Base-by-base conservation (phyloP, 2,329 filamentous ascomycete species). In the Ascochyta fabae region DNA sequence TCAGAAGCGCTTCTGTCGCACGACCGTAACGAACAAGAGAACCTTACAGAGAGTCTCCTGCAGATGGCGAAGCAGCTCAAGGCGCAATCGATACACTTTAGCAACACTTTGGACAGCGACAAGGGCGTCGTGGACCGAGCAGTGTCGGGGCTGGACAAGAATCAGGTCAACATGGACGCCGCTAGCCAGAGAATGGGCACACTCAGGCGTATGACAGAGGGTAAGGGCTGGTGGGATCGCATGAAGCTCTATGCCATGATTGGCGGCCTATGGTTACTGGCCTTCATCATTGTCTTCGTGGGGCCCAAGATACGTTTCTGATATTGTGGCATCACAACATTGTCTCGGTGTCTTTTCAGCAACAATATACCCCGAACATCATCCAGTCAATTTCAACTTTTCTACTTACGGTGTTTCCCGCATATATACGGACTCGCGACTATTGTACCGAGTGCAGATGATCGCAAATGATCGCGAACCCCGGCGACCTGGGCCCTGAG, bases 291-390 rank as follows among this genome's bases (percentile, higher is more conserved):
- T 61, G 93, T 97, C 12, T 94, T 94, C 79, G 83, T 94, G 46
- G 79, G 92, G 71, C 94, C 94, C 0, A 98, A 97, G 80, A 77
- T 97, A 72, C 84, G 94, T 68, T 95, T 96, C 70, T 96, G 48
- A 59, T n/a, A 27, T 29, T 45, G 69, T 42, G 23, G 33, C 26
- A 36, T 13, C 19, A 29, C 15, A 12, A 10, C 42, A 34, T 34
- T 24, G 36, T 23, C 19, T 23, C 3, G 36, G 22, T 22, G 6
- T 46, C 19, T 49, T 24, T 51, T 19, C 47, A 43, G 36, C 48
- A 52, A 33, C 27, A 52, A 42, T 57, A 41, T 48, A 52, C 48
- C 53, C 48, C 19, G 34, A 50, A 33, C 36, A 33, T 34, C 38
- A 23, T 36, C 31, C 47, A 43, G 19, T 19, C 31, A 56, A 47